phyloP scores from a whole-genome alignment of 2,329 filamentous ascomycete genomes.

The Cytospora paraplurivora region DNA sequence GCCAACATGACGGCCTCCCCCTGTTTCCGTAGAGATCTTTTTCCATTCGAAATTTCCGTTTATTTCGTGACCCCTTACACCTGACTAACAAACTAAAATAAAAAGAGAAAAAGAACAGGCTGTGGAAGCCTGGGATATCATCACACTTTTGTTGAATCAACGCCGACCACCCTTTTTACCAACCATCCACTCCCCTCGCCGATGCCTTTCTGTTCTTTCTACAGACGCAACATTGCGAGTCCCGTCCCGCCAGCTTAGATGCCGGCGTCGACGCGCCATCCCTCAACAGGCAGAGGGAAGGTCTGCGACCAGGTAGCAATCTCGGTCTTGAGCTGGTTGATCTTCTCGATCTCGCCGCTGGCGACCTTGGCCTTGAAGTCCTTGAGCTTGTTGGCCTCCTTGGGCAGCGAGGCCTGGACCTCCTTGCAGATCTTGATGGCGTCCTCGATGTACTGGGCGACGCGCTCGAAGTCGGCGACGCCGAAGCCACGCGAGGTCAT shows the following conservation, averaged over 20 bases:
- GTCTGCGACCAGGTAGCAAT: constrained; percentile 82
- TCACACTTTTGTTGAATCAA: constrained; percentile 30
- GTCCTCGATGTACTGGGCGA: constrained; percentile 86
- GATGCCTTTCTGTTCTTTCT: neutral
- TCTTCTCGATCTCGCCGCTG: constrained; percentile 74
- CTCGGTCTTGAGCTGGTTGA: constrained; percentile 85
- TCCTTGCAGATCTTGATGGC: constrained; percentile 89
- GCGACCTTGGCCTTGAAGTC: constrained; percentile 96
- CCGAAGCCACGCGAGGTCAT: constrained; percentile 97
- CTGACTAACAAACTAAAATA: constrained; percentile 10
- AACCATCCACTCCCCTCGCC: neutral
- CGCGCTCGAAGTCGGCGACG: constrained; percentile 86
- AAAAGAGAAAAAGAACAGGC: constrained; percentile 22
- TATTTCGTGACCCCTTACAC: neutral
- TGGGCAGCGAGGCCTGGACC: constrained; percentile 81
- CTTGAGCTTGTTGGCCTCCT: constrained; percentile 99
- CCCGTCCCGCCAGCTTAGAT: constrained; percentile 45
- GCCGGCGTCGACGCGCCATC: constrained; percentile 64
- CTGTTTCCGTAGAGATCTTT: constrained; percentile 24
- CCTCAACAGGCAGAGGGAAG: constrained; percentile 90
- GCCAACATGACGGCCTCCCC: constrained; percentile 27
- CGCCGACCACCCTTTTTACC: constrained; percentile 19
- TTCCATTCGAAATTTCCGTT: constrained; percentile 4
- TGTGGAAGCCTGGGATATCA: constrained; percentile 30
- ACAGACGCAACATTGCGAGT: neutral